Evolutionary conservation across 2,329 filamentous ascomycete species (phyloP).

Genomic region (Alternaria conjuncta): DNA sequence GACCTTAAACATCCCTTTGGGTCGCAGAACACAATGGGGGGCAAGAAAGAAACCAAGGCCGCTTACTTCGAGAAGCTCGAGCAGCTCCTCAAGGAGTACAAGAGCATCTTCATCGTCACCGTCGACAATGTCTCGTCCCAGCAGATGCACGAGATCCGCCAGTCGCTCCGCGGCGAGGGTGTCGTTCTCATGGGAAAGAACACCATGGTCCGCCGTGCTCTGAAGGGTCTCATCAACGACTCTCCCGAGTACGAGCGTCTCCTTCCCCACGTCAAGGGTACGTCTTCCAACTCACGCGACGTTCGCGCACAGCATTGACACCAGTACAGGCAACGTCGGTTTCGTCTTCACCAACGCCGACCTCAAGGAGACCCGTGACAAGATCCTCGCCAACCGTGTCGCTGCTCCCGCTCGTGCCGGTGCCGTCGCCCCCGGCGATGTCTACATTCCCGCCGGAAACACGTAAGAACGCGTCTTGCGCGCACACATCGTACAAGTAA

Average conservation of each 20-base stretch:
- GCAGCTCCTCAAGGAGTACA: conserved; percentile 93
- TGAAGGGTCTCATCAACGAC: conserved; percentile 92
- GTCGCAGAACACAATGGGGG: conserved; percentile 96
- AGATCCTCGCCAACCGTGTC: conserved; percentile 96
- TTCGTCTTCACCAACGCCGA: conserved; percentile 99
- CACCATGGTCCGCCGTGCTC: conserved; percentile 99
- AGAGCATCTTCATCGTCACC: conserved; percentile 95
- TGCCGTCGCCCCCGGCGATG: conserved; percentile 91
- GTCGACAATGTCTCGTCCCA: conserved; percentile 98
- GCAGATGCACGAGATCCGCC: conserved; percentile 99
- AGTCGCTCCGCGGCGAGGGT: conserved; percentile 85
- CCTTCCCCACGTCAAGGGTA: conserved; percentile 88
- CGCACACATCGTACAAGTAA: background rate
- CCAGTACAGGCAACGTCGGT: conserved; percentile 78
- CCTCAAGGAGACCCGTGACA: conserved; percentile 89
- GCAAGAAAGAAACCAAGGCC: conserved; percentile 93
- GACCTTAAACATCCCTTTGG: conserved; percentile 99
- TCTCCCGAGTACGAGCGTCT: conserved; percentile 98
- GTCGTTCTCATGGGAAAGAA: conserved; percentile 99
- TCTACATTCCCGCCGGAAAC: conserved; percentile 97
- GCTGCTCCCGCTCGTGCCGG: conserved; percentile 97
- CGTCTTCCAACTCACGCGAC: conserved; percentile 15
- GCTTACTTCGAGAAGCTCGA: conserved; percentile 99
- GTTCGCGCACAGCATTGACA: conserved; percentile 22
- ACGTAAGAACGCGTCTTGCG: conserved; percentile 57